These are phyloP conservation scores for Conticribra weissflogii DNA, from an alignment of 108 stramenopile species.

Conservation along the genomic window DNA sequence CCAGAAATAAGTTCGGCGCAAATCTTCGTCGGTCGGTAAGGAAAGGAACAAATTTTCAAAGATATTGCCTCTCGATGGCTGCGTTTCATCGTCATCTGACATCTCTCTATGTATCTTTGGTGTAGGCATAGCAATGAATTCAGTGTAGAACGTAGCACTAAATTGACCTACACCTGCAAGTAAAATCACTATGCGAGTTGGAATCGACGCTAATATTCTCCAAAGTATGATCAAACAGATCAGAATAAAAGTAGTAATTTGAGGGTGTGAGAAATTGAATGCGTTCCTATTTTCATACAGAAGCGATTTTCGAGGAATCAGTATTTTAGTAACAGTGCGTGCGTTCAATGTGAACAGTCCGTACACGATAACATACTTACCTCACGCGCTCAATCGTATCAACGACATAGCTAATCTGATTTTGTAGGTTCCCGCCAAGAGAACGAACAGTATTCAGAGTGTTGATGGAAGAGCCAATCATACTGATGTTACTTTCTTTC, in stretches of 20 bases:
- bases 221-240: conserved; percentile 36
- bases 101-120: conserved; percentile 17
- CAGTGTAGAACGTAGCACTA: conserved; percentile 53
- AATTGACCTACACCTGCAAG: conserved; percentile 63
- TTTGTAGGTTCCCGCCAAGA: conserved; percentile 73
- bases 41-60: conserved; percentile 69
- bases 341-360: too few species aligned
- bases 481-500: conserved; percentile 55
- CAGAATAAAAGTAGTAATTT: conserved; percentile 45
- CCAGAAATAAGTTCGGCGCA: conserved; percentile 84
- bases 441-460: conserved; percentile 76
- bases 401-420: conserved; percentile 64
- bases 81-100: conserved; percentile 15
- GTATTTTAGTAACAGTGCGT: too few species aligned
- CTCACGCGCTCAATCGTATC: conserved; percentile 62
- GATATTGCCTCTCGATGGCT: conserved; percentile 31
- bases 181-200: conserved; percentile 48
- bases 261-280: conserved; percentile 77
- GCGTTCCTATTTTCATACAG: conserved; percentile 71
- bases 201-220: conserved; percentile 45
- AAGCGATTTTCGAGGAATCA: too few species aligned
- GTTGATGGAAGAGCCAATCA: conserved; percentile 75
- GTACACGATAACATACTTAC: too few species aligned
- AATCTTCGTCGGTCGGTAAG: conserved; percentile 85
- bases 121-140: conserved; percentile 32